A percentile compares a stretch with the other conserved stretches of the same genome.
These are phyloP conservation scores for Ashbya aceris DNA, from an alignment of 1,139 yeast genomes.

Conservation along the genomic window DNA sequence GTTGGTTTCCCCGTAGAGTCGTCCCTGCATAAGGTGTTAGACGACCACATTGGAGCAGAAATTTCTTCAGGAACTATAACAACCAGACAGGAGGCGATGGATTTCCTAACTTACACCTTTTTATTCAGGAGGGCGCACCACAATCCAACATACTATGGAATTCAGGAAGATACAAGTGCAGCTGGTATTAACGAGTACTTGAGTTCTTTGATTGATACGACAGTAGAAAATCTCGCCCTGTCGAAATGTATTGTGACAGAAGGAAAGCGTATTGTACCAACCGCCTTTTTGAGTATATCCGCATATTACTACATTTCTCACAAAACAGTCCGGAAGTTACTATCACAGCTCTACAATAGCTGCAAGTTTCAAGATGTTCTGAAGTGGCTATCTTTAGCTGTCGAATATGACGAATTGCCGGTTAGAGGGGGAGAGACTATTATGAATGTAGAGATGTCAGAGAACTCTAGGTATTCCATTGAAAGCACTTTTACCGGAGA, in stretches of 20 bases:
- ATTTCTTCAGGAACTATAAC: constrained; percentile 79
- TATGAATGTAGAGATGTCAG: constrained; percentile 83
- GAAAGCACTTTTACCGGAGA: constrained; percentile 30
- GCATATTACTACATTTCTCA: constrained; percentile 93
- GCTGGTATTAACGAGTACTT: constrained; percentile 66
- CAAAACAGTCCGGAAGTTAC: constrained; percentile 66
- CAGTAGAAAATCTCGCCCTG: constrained; percentile 57
- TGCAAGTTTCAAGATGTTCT: constrained; percentile 63
- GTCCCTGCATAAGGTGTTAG: constrained; percentile 82
- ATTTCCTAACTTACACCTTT: constrained; percentile 91
- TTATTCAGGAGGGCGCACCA: constrained; percentile 87
- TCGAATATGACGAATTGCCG: constrained; percentile 87
- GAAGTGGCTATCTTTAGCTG: constrained; percentile 64
- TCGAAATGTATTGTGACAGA: constrained; percentile 58
- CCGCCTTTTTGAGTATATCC: constrained; percentile 77
- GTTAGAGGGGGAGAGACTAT: constrained; percentile 94
- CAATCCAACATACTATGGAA: constrained; percentile 90
- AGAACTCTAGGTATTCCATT: constrained; percentile 68
- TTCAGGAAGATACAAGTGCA: constrained; percentile 52
- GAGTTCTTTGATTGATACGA: constrained; percentile 59
- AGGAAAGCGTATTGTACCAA: constrained; percentile 46
- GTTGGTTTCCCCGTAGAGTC: constrained; percentile 98
- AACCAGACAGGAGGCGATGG: constrained; percentile 81
- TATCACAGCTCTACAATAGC: constrained; percentile 41
- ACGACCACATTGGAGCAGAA: constrained; percentile 95